A percentile compares a stretch with the other conserved stretches of the same genome.
These are phyloP conservation scores for Saturnispora mendoncae DNA, from an alignment of 805 yeast genomes.

Conservation along the genomic window DNA sequence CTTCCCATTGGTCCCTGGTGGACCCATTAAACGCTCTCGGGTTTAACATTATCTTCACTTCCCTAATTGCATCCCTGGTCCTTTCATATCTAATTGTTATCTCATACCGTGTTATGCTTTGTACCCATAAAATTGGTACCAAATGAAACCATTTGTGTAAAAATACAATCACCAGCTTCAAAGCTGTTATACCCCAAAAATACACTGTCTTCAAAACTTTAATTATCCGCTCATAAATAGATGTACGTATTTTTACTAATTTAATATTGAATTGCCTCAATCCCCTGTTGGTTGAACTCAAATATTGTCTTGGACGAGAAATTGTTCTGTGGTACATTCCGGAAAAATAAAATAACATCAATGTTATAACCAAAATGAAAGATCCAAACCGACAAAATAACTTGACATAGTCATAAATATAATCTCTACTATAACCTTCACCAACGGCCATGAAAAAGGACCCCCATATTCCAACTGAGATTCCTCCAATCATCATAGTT, in stretches of 20 bases:
- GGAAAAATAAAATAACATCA: constrained; percentile 69
- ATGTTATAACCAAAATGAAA: constrained; percentile 54
- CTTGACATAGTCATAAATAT: constrained; percentile 26
- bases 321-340: constrained; percentile 88
- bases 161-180: constrained; percentile 1
- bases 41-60: constrained; percentile 67
- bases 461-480: constrained; percentile 3
- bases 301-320: constrained; percentile 68
- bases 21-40: constrained; percentile 78
- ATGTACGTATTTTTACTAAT: constrained; percentile 50
- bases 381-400: constrained; percentile 46
- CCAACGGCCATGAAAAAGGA: background rate
- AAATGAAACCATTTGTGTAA: constrained; percentile 7
- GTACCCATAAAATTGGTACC: constrained; percentile 4
- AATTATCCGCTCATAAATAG: constrained; percentile 8
- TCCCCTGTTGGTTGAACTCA: constrained; percentile 82
- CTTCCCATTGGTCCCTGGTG: constrained; percentile 89
- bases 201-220: background rate
- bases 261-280: constrained; percentile 73
- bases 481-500: constrained; percentile 30
- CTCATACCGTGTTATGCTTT: constrained; percentile 7
- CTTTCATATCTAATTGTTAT: constrained; percentile 5
- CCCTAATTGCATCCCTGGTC: constrained; percentile 13
- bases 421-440: background rate
- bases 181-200: background rate